These are phyloP conservation scores for Pseudocercospora eumusae DNA, from an alignment of 2,329 filamentous ascomycete species.

Conservation along the genomic window DNA sequence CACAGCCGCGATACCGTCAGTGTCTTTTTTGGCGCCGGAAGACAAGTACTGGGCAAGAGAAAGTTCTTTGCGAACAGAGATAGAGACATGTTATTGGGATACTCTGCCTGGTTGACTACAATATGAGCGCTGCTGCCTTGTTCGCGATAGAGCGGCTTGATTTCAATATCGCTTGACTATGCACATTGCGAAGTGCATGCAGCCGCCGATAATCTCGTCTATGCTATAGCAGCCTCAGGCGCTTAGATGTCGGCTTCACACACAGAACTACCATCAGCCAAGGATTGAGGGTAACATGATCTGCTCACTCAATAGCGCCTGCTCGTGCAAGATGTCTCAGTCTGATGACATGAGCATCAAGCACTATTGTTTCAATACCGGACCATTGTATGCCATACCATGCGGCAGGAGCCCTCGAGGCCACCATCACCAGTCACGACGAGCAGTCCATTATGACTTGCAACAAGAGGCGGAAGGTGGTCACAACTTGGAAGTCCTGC, in stretches of 20 bases:
- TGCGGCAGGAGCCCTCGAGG: neutral
- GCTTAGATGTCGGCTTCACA: neutral
- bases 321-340: constrained; percentile 7
- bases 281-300: neutral
- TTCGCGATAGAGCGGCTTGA: neutral
- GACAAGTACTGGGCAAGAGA: neutral
- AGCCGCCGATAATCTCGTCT: neutral
- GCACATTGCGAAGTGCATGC: neutral
- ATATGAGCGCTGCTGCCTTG: neutral
- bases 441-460: neutral
- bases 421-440: neutral
- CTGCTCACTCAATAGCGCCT: constrained; percentile 5
- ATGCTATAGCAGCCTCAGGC: neutral
- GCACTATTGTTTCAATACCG: constrained; percentile 3
- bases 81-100: neutral
- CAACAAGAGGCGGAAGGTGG: neutral
- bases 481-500: neutral
- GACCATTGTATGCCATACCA: neutral
- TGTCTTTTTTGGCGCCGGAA: neutral
- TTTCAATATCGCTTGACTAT: neutral
- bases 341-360: neutral
- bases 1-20: neutral
- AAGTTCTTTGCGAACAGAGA: neutral
- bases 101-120: neutral
- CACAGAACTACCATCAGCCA: neutral